Conservation (phyloP, 495 filamentous ascomycete species). For the Penicillium arizonense region DNA sequence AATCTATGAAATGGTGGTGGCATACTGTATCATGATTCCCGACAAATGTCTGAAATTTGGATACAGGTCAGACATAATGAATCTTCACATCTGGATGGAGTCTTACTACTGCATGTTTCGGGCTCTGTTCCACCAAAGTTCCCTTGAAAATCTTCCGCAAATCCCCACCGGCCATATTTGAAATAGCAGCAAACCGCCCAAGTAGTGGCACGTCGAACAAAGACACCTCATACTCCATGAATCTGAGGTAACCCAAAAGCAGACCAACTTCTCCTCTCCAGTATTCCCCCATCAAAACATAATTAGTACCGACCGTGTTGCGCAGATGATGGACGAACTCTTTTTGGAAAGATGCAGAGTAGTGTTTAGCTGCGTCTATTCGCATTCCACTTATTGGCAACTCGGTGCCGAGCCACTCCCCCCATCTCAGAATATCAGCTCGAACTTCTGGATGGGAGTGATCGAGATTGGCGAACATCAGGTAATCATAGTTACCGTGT, state of each 20-base stretch:
- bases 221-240: conserved; percentile 59
- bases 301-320: conserved; percentile 45
- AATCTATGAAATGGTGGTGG: neutral
- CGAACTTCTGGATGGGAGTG: conserved; percentile 63
- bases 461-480: conserved; percentile 69
- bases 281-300: conserved; percentile 72
- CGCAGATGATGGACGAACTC: conserved; percentile 58
- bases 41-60: conserved; percentile 36
- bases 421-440: conserved; percentile 66
- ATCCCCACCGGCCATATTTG: conserved; percentile 53
- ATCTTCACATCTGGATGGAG: neutral
- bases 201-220: conserved; percentile 71
- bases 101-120: conserved; percentile 61
- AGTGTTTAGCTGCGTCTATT: conserved; percentile 73
- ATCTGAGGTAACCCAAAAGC: conserved; percentile 57
- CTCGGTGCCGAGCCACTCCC: conserved; percentile 60
- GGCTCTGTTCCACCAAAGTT: conserved; percentile 56
- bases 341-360: conserved; percentile 60
- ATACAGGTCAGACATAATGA: conserved; percentile 4
- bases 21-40: conserved; percentile 47
- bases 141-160: conserved; percentile 60
- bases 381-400: conserved; percentile 64
- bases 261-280: conserved; percentile 61
- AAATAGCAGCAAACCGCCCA: conserved; percentile 58
- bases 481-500: conserved; percentile 72